These are phyloP conservation scores for Pisolithus orientalis DNA, from an alignment of 768 basidiomycete species.

Conservation along the genomic window DNA sequence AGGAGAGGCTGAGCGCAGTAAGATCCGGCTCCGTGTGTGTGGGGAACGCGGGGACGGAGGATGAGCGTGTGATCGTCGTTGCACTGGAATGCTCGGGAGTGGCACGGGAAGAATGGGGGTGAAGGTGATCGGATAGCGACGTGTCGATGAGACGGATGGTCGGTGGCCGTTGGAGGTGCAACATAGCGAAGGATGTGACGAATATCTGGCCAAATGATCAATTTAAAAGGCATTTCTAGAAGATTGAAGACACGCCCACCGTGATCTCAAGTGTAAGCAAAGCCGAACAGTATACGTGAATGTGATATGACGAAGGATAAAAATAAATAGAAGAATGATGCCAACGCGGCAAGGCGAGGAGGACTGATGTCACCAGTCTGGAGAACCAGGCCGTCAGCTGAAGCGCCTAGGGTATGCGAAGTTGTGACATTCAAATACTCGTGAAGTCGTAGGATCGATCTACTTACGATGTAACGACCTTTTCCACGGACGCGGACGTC, in stretches of 20 bases:
- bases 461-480: slow-evolving; percentile 53
- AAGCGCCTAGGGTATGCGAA: slow-evolving; percentile 36
- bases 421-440: background rate
- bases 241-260: slow-evolving; percentile 34
- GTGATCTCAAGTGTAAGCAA: slow-evolving; percentile 46
- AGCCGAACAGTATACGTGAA: slow-evolving; percentile 42
- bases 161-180: slow-evolving; percentile 65
- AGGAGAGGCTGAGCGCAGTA: slow-evolving; percentile 57
- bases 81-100: slow-evolving; percentile 32
- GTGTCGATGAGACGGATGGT: slow-evolving; percentile 64
- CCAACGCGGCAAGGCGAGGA: slow-evolving; percentile 40
- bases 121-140: slow-evolving; percentile 32
- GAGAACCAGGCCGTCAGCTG: slow-evolving; percentile 57
- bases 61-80: slow-evolving; percentile 14
- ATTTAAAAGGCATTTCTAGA: background rate
- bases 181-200: slow-evolving; percentile 42
- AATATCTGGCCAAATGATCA: slow-evolving; percentile 36
- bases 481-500: slow-evolving; percentile 65
- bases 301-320: slow-evolving; percentile 29
- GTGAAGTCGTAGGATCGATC: background rate
- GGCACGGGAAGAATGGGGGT: slow-evolving; percentile 29
- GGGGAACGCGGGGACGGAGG: slow-evolving; percentile 19
- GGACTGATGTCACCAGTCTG: slow-evolving; percentile 43
- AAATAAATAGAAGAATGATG: slow-evolving; percentile 32
- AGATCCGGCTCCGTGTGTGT: slow-evolving; percentile 47